Conservation (phyloP, 2,329 filamentous ascomycete species). For the Pezicula radicicola region DNA sequence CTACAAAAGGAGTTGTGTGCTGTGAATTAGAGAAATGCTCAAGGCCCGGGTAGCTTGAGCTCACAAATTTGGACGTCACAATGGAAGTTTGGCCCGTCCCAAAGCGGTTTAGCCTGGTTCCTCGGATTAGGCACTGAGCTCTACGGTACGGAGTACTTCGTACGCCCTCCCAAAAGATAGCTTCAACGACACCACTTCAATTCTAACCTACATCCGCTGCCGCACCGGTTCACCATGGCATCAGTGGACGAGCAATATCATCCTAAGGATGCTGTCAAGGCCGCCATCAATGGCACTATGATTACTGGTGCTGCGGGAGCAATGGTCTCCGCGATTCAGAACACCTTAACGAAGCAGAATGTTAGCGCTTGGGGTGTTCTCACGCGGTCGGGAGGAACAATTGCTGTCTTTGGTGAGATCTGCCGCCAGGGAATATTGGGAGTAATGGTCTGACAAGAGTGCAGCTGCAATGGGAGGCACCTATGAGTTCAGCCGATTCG, state of each 20-base stretch:
- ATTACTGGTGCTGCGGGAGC: conserved; percentile 67
- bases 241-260: conserved; percentile 56
- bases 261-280: conserved; percentile 70
- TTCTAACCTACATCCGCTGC: conserved; percentile 2
- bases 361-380: conserved; percentile 79
- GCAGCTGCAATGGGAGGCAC: conserved; percentile 65
- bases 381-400: conserved; percentile 72
- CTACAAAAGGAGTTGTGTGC: no score
- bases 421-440: background rate
- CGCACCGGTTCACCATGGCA: conserved; percentile 41
- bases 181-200: conserved; percentile 11
- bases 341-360: conserved; percentile 80
- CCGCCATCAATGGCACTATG: conserved; percentile 60
- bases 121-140: background rate
- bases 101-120: conserved; percentile 9
- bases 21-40: no score
- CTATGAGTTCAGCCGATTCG: conserved; percentile 63
- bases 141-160: no score
- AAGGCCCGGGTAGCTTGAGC: no score
- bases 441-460: conserved; percentile 7
- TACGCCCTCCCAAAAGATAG: conserved; percentile 6
- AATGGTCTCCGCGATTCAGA: conserved; percentile 76
- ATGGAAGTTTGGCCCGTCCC: no score
- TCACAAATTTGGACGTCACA: no score
- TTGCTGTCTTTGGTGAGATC: conserved; percentile 61